Evolutionary conservation across 1,284 basidiomycete genomes (phyloP), one percentile per base, ranked within the genome.

Genomic region (Microbotryum scabiosae): DNA sequence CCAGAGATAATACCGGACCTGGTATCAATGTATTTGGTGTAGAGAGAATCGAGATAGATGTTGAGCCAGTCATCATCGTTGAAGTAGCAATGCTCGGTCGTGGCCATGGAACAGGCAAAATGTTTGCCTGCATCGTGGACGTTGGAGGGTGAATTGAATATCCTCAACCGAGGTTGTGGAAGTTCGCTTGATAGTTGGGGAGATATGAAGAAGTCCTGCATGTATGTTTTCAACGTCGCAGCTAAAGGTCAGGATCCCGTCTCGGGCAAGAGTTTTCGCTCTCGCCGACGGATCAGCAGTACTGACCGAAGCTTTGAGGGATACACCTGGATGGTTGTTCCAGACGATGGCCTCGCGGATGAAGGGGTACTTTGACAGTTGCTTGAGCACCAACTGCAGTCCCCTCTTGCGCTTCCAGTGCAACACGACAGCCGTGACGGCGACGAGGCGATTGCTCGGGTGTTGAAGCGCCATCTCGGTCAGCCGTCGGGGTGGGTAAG

Each of bases 291-390:
- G 36, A 41, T 12, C 36, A 41, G 16, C 36, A 18, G 16, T 16
- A 48, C 55, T 54, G 44, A 57, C 65, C 50, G 55, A 30, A 3
- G 56, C 43, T 5, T 51, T 32, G 30, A 69, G 52, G 54, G 60
- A 51, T 20, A 61, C 28, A 3, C 57, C 62, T 1, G 60, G 60
- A n/a, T 54, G 54, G 50, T 71, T 69, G 57, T 71, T 71, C 70
- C 70, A 71, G n/a, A 70, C 56, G 53, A 71, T 69, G 44, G 69
- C 63, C 56, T 71, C 70, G 30, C 66, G 58, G 28, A 71, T 59
- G 54, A 67, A 71, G 1, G 70, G 69, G 46, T 68, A 68, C 8
- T 51, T 48, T 3, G 64, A 45, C 28, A 69, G 59, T 41, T 65
- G 61, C 32, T 53, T 54, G 6, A 69, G 32, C 28, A 69, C 62